Percentiles rank a stretch among this genome's conserved stretches.
Evolutionary conservation across 306 rosid genomes (phyloP).

Genomic region (Pyrus betulifolia): DNA sequence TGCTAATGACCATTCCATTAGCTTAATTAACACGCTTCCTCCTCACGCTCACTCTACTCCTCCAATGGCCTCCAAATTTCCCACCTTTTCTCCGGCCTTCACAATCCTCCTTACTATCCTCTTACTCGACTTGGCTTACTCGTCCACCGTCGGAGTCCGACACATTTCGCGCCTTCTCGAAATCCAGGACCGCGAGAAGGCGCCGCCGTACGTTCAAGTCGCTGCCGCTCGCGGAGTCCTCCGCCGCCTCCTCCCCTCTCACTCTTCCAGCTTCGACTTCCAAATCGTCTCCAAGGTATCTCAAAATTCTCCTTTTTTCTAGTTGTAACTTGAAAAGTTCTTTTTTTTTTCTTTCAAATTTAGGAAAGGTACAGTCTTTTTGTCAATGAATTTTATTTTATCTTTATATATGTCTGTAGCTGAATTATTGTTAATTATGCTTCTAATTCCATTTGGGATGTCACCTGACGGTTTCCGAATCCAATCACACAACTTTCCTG

Average conservation of each 20-base stretch:
- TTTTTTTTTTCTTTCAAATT: neutral
- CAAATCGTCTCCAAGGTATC: conserved; percentile 52
- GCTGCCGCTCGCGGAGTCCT: conserved; percentile 68
- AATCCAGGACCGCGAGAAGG: conserved; percentile 61
- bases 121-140: neutral
- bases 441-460: no score
- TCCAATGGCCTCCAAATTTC: conserved; percentile 25
- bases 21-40: neutral
- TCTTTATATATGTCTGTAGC: no score
- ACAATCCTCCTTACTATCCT: neutral
- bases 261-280: conserved; percentile 56
- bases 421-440: no score
- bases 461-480: no score
- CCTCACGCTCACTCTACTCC: neutral
- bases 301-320: neutral
- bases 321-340: neutral
- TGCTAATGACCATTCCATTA: neutral
- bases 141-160: conserved; percentile 40
- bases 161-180: conserved; percentile 55
- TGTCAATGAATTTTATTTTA: neutral
- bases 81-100: conserved; percentile 30
- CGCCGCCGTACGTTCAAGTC: conserved; percentile 50
- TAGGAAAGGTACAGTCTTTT: neutral
- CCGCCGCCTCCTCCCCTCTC: conserved; percentile 65
- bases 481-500: no score